Base-by-base conservation (phyloP, 306 rosid genomes). In the Hylodesmum podocarpum region DNA sequence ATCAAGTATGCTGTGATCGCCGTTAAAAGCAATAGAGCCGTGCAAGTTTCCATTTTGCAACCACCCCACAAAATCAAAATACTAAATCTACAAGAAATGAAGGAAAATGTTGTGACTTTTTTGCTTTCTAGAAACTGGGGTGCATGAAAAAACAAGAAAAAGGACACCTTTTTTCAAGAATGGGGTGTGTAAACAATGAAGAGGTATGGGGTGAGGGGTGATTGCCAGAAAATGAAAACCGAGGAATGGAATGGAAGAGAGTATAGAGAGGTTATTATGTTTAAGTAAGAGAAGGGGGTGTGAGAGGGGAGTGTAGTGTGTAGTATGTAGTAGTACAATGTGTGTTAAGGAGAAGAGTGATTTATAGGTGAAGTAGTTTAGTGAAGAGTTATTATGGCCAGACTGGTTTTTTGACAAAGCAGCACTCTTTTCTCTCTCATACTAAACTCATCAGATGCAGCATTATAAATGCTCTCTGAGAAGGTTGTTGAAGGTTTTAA, bases 1-100 rank as follows among this genome's bases (percentile, higher is more conserved):
- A 90, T 79, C 1, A 88, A 81, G 74, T 95, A 95, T 12, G 81
- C 88, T 31, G 91, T 92, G 4, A 95, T 78, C 40, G 92, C 98
- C 87, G 92, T 87, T 51, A 92, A 78, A 58, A 95, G 22, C 50
- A 95, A 37, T 2, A 95, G 73, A 12, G 85, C 97, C 62, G 91
- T 82, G 1, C 82, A 86, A 65, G 93, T 75, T 76, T 95, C 98
- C 98, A 95, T 94, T 4, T 31, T 73, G 77, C 2, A 27, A 18
- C 36, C 58, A 43, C 43, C 72, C 36, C 2, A 9, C 40, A 50
- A 9, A 77, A 51, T 25, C 66, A 47, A 68, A 80, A 4, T 50
- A 68, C 68, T 46, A 81, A 69, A 50, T 7, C 68, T 54, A 61
- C 66, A 21, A 69, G 73, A 58, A 74, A 77, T 28, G 41, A 46